Evolutionary conservation across 768 basidiomycete genomes (phyloP).

Genomic region (Lactarius vividus): DNA sequence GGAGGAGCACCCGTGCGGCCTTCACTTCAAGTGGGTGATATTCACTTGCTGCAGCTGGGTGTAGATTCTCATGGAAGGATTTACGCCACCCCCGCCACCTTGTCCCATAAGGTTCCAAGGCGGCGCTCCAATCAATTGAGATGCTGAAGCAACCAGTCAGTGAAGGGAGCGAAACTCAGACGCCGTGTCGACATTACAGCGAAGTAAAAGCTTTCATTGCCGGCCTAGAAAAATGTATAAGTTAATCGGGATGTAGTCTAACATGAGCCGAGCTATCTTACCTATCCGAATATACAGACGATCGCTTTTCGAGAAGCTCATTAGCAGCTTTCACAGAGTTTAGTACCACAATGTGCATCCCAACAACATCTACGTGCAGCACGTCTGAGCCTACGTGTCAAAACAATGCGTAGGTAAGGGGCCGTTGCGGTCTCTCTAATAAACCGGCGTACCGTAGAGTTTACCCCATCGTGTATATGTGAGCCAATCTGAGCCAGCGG

Average conservation of each 20-base stretch:
- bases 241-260: not conserved
- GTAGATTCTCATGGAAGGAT: conserved; percentile 43
- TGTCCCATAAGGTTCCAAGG: conserved; percentile 41
- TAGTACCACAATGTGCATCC: conserved; percentile 27
- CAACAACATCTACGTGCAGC: conserved; percentile 28
- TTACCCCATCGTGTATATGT: conserved; percentile 26
- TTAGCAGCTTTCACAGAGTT: conserved; percentile 29
- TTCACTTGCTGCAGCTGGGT: conserved; percentile 33
- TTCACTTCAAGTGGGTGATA: conserved; percentile 16
- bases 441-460: conserved; percentile 19
- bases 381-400: conserved; percentile 23
- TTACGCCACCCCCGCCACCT: conserved; percentile 43
- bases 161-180: not conserved
- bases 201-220: conserved; percentile 5
- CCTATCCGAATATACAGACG: conserved; percentile 27
- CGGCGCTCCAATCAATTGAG: conserved; percentile 43
- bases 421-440: not conserved
- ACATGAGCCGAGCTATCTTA: not conserved
- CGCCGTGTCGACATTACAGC: not conserved
- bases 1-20: conserved; percentile 35
- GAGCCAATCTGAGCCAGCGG: conserved; percentile 23
- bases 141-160: conserved; percentile 34
- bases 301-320: conserved; percentile 33
- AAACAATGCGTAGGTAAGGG: not conserved
- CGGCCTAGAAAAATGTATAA: conserved; percentile 2